phyloP scores from a whole-genome alignment of 2,329 filamentous ascomycete genomes.

The Mycosphaerella sp. region DNA sequence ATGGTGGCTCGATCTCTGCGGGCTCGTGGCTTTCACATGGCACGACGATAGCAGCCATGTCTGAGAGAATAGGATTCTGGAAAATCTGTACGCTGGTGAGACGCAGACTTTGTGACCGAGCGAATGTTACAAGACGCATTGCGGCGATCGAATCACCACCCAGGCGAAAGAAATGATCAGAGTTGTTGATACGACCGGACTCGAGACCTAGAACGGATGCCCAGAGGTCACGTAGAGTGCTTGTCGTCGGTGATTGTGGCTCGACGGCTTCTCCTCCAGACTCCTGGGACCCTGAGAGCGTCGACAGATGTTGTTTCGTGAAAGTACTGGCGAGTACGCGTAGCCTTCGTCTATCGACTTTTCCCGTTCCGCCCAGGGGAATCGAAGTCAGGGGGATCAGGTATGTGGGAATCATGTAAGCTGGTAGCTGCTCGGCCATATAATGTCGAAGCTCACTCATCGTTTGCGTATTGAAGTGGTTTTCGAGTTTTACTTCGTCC shows the following conservation, averaged over 20 bases:
- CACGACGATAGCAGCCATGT: constrained; percentile 1
- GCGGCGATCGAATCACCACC: constrained; percentile 44
- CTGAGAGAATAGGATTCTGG: not conserved
- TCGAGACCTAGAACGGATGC: not conserved
- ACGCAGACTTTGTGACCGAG: constrained; percentile 12
- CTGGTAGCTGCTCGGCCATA: constrained; percentile 17
- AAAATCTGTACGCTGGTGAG: constrained; percentile 3
- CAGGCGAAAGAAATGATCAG: constrained; percentile 41
- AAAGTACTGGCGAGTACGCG: too few relatives aligned
- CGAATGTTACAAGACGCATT: constrained; percentile 39
- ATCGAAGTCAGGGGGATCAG: constrained; percentile 42
- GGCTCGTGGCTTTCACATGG: not conserved
- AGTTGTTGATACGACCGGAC: constrained; percentile 1
- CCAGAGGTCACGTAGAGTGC: constrained; percentile 31
- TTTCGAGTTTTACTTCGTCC: not conserved
- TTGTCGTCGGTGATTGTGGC: not conserved
- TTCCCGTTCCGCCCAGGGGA: constrained; percentile 43
- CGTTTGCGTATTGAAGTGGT: constrained; percentile 6
- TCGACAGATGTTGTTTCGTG: too few relatives aligned
- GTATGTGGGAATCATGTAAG: constrained; percentile 39
- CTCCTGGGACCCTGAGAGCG: too few relatives aligned
- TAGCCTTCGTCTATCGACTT: constrained; percentile 21
- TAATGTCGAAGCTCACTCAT: not conserved
- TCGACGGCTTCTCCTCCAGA: too few relatives aligned
- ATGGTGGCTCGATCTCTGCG: not conserved